Evolutionary conservation across 768 basidiomycete genomes (phyloP), one percentile per base, ranked within the genome.

Genomic region (Collybiopsis confluens): DNA sequence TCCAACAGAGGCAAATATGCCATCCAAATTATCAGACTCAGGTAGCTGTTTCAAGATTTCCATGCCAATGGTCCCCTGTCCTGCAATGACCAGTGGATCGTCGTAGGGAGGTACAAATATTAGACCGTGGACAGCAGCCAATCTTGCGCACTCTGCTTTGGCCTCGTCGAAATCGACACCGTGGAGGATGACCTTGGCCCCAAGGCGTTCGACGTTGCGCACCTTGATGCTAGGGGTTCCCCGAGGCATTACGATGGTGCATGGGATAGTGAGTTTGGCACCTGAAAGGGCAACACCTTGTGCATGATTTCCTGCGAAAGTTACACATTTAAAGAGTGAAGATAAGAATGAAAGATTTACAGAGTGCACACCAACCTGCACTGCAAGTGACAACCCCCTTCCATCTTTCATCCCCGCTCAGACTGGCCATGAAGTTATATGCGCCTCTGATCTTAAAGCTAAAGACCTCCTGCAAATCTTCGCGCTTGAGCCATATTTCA

Each of bases 361-460:
- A 63, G 58, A 56, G 60, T 70, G 79, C 77, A 76, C 72, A 86
- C 91, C 83, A 72, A 97, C 95, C 96, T 55, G 97, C 97, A 67
- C 92, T 96, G 65, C 97, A 99, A 44, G 97, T 98, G 52, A 98
- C 77, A 60, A 99, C 97, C 55, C 97, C 97, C 69, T 94, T 94
- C 91, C 94, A 95, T 54, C 92, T 78, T 65, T 98, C 96, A 53
- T 94, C 92, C 28, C 88, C 86, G 7, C 76, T 75, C 33, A 99
- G 74, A 68, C 81, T 80, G 20, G 92, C 92, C 96, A 99, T 99
- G 63, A 97, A 91, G 69, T 99, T 99, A 74, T 97, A 99, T 28
- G 97, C 97, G 21, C 97, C 97, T 4, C 97, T 79, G 44, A 98
- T 94, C 67, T 99, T 99, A 84, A 99, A 99, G 67, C 92, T 95